Evolutionary conservation across 2,329 filamentous ascomycete species (phyloP).

Genomic region (Talaromyces sp.): DNA sequence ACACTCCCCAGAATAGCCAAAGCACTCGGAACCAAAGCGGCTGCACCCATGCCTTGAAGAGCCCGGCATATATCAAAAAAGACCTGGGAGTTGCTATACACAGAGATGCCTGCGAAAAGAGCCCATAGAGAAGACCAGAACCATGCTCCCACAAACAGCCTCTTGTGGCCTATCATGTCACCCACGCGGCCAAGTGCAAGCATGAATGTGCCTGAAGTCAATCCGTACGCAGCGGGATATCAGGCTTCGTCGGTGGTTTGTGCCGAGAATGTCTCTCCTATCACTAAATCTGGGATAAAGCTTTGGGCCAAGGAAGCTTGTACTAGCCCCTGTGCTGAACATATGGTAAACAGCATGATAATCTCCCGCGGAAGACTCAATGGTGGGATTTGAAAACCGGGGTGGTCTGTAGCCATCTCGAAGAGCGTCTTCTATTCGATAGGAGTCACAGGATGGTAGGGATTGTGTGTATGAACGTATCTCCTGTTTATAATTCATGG

Average conservation of each 20-base stretch:
- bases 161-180: background rate
- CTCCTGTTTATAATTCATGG: no score
- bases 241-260: background rate
- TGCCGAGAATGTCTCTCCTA: background rate
- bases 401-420: no score
- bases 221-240: background rate
- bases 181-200: background rate
- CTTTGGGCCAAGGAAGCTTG: background rate
- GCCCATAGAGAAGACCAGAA: slow-evolving; percentile 64
- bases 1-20: slow-evolving; percentile 61
- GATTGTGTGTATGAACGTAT: no score
- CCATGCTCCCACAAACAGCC: slow-evolving; percentile 11
- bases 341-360: background rate
- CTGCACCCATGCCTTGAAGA: slow-evolving; percentile 67
- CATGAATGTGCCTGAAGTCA: background rate
- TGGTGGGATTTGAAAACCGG: background rate
- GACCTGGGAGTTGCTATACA: slow-evolving; percentile 65
- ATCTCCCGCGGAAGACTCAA: background rate
- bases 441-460: no score
- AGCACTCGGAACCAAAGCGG: slow-evolving; percentile 65
- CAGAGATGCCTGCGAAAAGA: slow-evolving; percentile 64
- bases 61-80: slow-evolving; percentile 55
- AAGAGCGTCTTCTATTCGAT: no score
- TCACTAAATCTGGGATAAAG: background rate
- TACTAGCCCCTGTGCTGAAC: background rate